phyloP scores from a whole-genome alignment of 2,329 filamentous ascomycete genomes.

The Colletotrichum melonis region DNA sequence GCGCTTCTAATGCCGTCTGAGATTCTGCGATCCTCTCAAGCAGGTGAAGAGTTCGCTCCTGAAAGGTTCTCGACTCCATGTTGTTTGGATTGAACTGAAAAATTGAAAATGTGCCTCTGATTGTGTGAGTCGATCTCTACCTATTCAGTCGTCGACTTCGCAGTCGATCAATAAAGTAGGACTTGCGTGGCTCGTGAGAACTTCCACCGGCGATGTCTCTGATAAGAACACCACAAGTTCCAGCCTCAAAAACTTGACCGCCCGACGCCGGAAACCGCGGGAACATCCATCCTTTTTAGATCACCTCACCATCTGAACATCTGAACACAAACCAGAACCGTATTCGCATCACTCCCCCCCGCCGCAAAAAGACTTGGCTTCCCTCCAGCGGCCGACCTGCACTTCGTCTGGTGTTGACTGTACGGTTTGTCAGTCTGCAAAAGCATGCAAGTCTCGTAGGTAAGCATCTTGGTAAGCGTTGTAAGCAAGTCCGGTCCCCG shows the following conservation, averaged over 20 bases:
- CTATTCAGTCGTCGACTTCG: no score
- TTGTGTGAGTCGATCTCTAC: neutral
- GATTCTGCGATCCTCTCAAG: slow-evolving; percentile 29
- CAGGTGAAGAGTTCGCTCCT: slow-evolving; percentile 17
- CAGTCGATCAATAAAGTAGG: no score
- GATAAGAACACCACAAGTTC: neutral
- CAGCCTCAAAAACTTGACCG: no score
- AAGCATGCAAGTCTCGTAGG: slow-evolving; percentile 25
- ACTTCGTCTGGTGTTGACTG: slow-evolving; percentile 28
- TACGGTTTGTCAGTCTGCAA: slow-evolving; percentile 34
- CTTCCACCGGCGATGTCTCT: neutral
- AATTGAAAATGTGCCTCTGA: neutral
- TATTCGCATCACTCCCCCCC: neutral
- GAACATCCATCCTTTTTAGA: neutral
- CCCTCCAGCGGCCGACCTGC: neutral
- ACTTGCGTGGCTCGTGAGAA: neutral
- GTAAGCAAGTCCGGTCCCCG: neutral
- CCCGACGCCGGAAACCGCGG: neutral
- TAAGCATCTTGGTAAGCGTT: slow-evolving; percentile 36
- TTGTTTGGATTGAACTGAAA: neutral
- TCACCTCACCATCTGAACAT: neutral
- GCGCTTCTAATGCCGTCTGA: slow-evolving; percentile 10
- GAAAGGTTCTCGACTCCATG: neutral
- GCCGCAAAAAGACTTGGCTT: slow-evolving; percentile 10
- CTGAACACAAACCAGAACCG: neutral